Conservation (phyloP, 148 eudicot genomes). For the Pharnaceum exiguum region DNA sequence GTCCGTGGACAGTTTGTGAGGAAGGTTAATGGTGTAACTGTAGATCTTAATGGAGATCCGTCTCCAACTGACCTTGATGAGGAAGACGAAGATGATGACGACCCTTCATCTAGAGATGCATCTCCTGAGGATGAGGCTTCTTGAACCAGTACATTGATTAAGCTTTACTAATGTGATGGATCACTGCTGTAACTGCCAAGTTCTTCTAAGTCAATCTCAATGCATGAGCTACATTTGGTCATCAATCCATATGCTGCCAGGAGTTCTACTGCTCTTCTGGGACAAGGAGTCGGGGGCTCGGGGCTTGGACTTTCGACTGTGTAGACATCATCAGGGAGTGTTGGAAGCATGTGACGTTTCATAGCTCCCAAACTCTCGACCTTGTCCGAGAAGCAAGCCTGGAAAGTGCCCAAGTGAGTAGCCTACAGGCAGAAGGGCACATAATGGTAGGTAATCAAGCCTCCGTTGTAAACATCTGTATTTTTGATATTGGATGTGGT, state of each 20-base stretch:
- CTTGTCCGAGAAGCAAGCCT: neutral
- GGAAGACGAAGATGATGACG: constrained; percentile 71
- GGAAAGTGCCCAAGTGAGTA: constrained; percentile 4
- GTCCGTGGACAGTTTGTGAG: constrained; percentile 94
- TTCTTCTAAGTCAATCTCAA: neutral
- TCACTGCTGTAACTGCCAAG: constrained; percentile 13
- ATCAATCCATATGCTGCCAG: neutral
- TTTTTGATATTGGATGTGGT: neutral
- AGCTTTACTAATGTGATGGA: neutral
- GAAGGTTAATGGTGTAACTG: constrained; percentile 69
- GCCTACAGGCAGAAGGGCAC: neutral
- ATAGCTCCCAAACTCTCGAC: neutral
- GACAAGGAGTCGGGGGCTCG: neutral
- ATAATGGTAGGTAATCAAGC: neutral
- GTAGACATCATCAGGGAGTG: neutral
- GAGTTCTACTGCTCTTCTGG: constrained; percentile 8
- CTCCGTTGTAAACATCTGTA: neutral
- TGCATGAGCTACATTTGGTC: constrained; percentile 7
- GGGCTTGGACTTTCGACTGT: constrained; percentile 1
- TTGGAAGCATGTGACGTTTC: neutral
- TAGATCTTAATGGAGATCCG: constrained; percentile 89
- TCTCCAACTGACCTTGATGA: constrained; percentile 59
- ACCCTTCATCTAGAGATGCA: constrained; percentile 30
- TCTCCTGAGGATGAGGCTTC: constrained; percentile 55
- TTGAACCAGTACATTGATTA: neutral